Percentiles rank a stretch among this genome's conserved stretches.
phyloP scores from a whole-genome alignment of 2,329 filamentous ascomycete species.

The Fusarium pininemorale region DNA sequence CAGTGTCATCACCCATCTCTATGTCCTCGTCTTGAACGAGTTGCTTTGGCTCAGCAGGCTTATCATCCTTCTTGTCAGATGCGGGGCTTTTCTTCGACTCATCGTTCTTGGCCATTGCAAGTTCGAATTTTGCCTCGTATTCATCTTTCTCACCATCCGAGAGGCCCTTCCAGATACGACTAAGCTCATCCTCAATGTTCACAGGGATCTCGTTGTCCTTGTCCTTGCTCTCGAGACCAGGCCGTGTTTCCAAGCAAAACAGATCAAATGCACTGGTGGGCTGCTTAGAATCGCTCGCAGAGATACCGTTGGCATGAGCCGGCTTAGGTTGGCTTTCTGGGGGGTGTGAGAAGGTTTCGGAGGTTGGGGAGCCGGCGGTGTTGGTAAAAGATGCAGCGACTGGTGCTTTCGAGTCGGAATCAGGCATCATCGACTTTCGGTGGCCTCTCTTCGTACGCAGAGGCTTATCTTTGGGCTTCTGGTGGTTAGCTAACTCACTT shows the following conservation, averaged over 20 bases:
- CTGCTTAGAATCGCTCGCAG: constrained; percentile 53
- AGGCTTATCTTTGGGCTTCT: constrained; percentile 80
- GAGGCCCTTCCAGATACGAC: constrained; percentile 64
- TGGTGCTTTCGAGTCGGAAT: constrained; percentile 53
- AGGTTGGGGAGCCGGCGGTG: constrained; percentile 59
- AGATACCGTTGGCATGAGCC: constrained; percentile 52
- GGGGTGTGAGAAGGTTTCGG: constrained; percentile 55
- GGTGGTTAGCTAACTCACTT: constrained; percentile 49
- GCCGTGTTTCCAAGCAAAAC: constrained; percentile 62
- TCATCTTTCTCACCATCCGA: constrained; percentile 59
- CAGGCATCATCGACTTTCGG: constrained; percentile 64
- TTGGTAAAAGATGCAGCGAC: constrained; percentile 56
- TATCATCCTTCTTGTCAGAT: constrained; percentile 39
- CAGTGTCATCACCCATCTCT: constrained; percentile 59
- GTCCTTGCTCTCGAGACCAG: constrained; percentile 54
- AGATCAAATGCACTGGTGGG: constrained; percentile 63
- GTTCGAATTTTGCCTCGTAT: constrained; percentile 52
- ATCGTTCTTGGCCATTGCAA: constrained; percentile 36
- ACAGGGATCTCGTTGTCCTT: constrained; percentile 47
- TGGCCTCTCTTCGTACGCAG: constrained; percentile 78
- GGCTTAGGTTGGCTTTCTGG: constrained; percentile 45
- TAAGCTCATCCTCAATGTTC: constrained; percentile 64
- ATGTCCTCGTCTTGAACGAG: constrained; percentile 58
- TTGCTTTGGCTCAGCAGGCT: constrained; percentile 44
- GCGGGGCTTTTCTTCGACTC: constrained; percentile 39